Conservation (phyloP, 257 asterid species). For the Solanum rostratum region DNA sequence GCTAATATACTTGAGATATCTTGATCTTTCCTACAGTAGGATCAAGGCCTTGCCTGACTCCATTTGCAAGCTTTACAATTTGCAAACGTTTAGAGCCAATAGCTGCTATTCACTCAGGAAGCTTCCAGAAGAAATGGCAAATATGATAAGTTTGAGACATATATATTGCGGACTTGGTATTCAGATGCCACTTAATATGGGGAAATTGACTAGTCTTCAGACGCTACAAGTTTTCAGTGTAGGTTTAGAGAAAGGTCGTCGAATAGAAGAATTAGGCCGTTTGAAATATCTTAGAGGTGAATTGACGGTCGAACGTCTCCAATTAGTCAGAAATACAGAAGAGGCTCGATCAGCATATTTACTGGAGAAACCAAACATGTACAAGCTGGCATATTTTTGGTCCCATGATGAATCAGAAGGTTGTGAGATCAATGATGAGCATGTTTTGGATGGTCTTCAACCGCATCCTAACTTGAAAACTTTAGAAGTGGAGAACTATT, state of each 20-base stretch:
- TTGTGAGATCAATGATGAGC: not conserved
- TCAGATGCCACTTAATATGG: slow-evolving; percentile 8
- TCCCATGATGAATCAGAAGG: not conserved
- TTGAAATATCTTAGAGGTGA: slow-evolving; percentile 9
- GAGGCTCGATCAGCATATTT: not conserved
- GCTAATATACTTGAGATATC: slow-evolving; percentile 2
- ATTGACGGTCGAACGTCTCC: not conserved
- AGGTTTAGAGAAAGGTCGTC: slow-evolving; percentile 4
- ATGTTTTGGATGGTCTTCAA: slow-evolving; percentile 10
- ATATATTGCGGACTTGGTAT: too few species aligned
- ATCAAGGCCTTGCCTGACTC: not conserved
- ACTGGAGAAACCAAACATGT: not conserved
- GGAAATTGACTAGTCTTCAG: slow-evolving; percentile 15
- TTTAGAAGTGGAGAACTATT: not conserved
- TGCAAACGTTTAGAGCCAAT: slow-evolving; percentile 1
- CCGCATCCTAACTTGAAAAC: slow-evolving; percentile 12
- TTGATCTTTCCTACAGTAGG: fast-evolving
- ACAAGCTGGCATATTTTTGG: not conserved
- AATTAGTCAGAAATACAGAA: too few species aligned
- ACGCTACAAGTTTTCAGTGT: not conserved
- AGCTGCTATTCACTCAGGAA: not conserved
- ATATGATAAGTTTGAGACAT: slow-evolving; percentile 17
- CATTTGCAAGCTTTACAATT: slow-evolving; percentile 6
- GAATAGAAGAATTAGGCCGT: slow-evolving; percentile 13
- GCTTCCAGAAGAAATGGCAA: slow-evolving; percentile 1